phyloP scores from a whole-genome alignment of 2,329 filamentous ascomycete genomes.

The Ilyonectria robusta region DNA sequence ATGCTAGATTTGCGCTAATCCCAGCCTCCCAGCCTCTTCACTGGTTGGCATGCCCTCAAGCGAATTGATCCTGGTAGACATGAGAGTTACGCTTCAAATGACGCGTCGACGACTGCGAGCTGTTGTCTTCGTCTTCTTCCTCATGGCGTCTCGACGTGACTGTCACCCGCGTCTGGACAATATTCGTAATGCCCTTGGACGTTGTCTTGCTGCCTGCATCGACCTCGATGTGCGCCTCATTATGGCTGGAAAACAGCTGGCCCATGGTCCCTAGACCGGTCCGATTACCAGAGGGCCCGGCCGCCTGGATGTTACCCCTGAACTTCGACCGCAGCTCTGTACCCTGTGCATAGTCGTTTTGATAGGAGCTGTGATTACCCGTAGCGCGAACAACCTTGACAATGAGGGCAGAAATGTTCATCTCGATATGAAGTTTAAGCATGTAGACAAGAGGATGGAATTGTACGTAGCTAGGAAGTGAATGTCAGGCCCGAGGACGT shows the following conservation, averaged over 20 bases:
- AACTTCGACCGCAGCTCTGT: slow-evolving; percentile 37
- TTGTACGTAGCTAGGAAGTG: slow-evolving; percentile 34
- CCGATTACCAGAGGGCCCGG: no score
- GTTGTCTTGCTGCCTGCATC: slow-evolving; percentile 10
- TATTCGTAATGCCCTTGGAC: slow-evolving; percentile 37
- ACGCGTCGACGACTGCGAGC: slow-evolving; percentile 37
- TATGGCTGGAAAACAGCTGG: no score
- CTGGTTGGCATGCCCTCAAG: not conserved
- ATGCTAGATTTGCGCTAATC: not conserved
- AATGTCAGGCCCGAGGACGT: not conserved
- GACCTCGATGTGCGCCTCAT: no score
- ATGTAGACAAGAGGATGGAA: slow-evolving; percentile 40
- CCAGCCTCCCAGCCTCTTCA: not conserved
- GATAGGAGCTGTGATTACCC: slow-evolving; percentile 35
- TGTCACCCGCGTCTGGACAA: slow-evolving; percentile 38
- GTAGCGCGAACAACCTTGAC: slow-evolving; percentile 39
- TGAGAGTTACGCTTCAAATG: slow-evolving; percentile 28
- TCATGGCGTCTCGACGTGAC: slow-evolving; percentile 26
- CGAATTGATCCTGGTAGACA: no score
- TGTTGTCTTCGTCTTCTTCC: slow-evolving; percentile 35
- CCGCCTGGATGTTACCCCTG: not conserved
- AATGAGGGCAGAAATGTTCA: slow-evolving; percentile 24
- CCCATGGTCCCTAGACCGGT: no score
- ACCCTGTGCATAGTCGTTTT: slow-evolving; percentile 5
- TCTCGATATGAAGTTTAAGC: slow-evolving; percentile 27